Evolutionary conservation across 441 rosid species (phyloP).

Genomic region (Populus trichocarpa): DNA sequence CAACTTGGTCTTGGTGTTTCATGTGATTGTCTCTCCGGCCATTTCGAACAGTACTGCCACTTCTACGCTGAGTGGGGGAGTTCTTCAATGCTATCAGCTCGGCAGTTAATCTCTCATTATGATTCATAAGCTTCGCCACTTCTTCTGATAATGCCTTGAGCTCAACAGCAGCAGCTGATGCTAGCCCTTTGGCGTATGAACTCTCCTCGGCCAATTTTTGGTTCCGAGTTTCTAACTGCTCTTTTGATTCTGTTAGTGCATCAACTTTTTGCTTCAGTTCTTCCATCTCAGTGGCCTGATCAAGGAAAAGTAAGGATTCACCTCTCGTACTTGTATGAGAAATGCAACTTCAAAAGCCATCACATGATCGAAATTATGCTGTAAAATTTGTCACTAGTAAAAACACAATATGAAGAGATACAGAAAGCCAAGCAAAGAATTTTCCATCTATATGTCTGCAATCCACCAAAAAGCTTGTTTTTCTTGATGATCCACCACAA

Average conservation of each 20-base stretch:
- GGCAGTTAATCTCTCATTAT: constrained; percentile 63
- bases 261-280: constrained; percentile 61
- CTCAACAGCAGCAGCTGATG: constrained; percentile 96
- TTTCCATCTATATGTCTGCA: not conserved
- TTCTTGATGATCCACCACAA: not conserved
- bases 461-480: not conserved
- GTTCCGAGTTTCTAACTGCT: constrained; percentile 60
- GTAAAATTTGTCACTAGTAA: not conserved
- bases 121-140: constrained; percentile 90
- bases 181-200: constrained; percentile 90
- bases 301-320: constrained; percentile 17
- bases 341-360: constrained; percentile 3
- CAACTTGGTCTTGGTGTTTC: constrained; percentile 62
- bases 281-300: constrained; percentile 65
- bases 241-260: constrained; percentile 53
- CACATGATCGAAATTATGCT: not conserved
- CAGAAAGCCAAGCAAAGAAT: not conserved
- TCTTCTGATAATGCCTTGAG: constrained; percentile 97
- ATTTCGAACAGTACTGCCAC: constrained; percentile 42
- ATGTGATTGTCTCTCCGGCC: constrained; percentile 55
- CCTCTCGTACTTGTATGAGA: constrained; percentile 10
- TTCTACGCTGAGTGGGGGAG: constrained; percentile 54
- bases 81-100: constrained; percentile 61
- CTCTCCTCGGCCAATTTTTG: constrained; percentile 87
- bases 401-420: not conserved